Base-by-base conservation (phyloP, 805 yeast species). In the Starmerella sp. region DNA sequence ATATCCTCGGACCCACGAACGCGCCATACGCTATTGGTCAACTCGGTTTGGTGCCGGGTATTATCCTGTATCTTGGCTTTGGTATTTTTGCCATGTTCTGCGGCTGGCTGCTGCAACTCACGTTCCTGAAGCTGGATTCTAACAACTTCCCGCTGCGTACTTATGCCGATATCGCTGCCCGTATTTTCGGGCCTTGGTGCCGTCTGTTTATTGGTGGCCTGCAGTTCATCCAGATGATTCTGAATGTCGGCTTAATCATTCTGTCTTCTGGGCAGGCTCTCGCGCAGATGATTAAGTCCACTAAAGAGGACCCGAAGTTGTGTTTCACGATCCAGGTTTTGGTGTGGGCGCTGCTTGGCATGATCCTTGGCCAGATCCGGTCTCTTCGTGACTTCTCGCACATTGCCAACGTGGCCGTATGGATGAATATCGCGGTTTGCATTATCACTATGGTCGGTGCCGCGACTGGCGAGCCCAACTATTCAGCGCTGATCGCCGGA, bases 1-100 rank as follows among this genome's bases (percentile, higher is more conserved):
- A 75, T 66, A 74, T 75, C 50, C 66, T 74, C 42, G 79, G 78
- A 30, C 79, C 78, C 17, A 66, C 73, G 11, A 66, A 70, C 49
- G 77, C 78, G 22, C 78, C 78, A 4, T 74, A 72, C 57, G 74
- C 77, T 11, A 66, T 75, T 52, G 62, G 74, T 10, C 71, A 72
- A 55, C 63, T 75, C 54, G 78, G 78, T 3, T 73, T 67, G 54
- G 77, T 71, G 29, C 77, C 77, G 17, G 78, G 79, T 37, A 63
- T 70, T 52, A 67, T 74, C 32, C 63, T 75, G 9, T 75, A 67
- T 62, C 62, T 73, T 42, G 60, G 72, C 5, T 71, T 75, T 51
- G 78, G 77, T 52, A 54, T 67, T 28, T 60, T 65, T 54, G 78
- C 78, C 30, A 75, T 73, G 17, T 65, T 71, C 57, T 70, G 76